Evolutionary conservation across 257 asterid genomes (phyloP), one percentile per base, ranked within the genome.

Genomic region (Solanum infundibuliforme): DNA sequence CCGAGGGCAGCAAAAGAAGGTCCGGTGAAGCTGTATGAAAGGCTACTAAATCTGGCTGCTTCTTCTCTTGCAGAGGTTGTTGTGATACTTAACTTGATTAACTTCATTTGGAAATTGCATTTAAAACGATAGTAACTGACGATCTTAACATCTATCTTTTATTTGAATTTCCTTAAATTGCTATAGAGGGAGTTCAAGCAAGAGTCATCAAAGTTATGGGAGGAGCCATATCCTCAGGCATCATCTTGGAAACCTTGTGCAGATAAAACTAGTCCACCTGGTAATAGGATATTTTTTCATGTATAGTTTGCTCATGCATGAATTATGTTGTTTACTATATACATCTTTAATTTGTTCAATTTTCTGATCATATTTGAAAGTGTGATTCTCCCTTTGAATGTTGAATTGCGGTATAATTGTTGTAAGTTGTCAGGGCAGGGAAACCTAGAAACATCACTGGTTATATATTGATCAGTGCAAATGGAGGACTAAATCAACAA

Each of bases 401-500:
- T 62, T 85, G 88, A 88, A 87, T 66, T 71, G 62, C 29, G 83
- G 88, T 77, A 76, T 93, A 92, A 92, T 89, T 86, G 68, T 91
- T 92, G 75, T 83, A 91, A 89, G 79, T 88, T 91, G 93, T 91
- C 90, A 92, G 96, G 93, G 91, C 94, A 93, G 97, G 89, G 89
- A 90, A 92, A 86, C 84, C 89, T 79, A 91, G 87, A 83, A 92
- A 90, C 84, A 90, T 71, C 87, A 93, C 94, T 39, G 95, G 99
- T 58, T 94, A 89, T 75, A 92, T 97, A 72, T 85, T 95, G 89
- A 94, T 96, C 87, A 96, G 99, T 39, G 98, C 98, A 87, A 97
- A 97, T 68, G 99, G 99, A 69, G 99, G 98, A 73, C 93, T 96
- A 76, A 96, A 95, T 90, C 99, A 96, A 91, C 99, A 95, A 87